Evolutionary conservation across 306 rosid species (phyloP).

Genomic region (Castanospermum australe): DNA sequence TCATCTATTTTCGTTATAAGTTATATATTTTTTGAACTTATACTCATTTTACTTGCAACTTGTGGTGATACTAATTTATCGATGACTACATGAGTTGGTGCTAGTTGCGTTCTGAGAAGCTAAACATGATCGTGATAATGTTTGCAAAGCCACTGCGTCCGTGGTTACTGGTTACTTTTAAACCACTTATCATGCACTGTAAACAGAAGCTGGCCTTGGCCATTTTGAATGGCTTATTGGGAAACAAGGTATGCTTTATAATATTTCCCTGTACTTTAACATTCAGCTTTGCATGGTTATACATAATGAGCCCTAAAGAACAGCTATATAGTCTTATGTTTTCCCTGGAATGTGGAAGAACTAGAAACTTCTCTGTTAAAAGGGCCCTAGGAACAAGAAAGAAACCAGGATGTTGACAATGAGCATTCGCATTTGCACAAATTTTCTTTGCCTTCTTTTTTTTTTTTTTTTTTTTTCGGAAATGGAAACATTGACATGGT

Average conservation of each 20-base stretch:
- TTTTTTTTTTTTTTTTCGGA: background rate
- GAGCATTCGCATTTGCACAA: constrained; percentile 27
- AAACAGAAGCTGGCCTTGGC: background rate
- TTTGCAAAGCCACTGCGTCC: background rate
- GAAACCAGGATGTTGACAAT: constrained; percentile 15
- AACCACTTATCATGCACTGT: background rate
- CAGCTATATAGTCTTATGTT: constrained; percentile 11
- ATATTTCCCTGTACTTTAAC: background rate
- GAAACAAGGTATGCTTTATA: background rate
- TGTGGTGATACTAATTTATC: background rate
- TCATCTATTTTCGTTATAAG: too few species aligned
- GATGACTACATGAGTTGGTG: background rate
- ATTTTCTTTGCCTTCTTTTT: background rate
- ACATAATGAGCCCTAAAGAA: background rate
- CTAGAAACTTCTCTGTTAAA: background rate
- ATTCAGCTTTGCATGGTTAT: background rate
- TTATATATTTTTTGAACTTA: too few species aligned
- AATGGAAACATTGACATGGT: constrained; percentile 4
- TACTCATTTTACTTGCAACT: background rate
- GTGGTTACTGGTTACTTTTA: background rate
- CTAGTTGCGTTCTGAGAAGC: background rate
- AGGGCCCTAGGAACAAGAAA: constrained; percentile 5
- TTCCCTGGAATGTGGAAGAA: constrained; percentile 17
- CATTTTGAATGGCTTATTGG: background rate
- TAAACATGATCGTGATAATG: background rate